Percentiles rank a stretch among this genome's conserved stretches.
Conservation (phyloP, 2,329 filamentous ascomycete genomes). For the Metarhizium anisopliae region DNA sequence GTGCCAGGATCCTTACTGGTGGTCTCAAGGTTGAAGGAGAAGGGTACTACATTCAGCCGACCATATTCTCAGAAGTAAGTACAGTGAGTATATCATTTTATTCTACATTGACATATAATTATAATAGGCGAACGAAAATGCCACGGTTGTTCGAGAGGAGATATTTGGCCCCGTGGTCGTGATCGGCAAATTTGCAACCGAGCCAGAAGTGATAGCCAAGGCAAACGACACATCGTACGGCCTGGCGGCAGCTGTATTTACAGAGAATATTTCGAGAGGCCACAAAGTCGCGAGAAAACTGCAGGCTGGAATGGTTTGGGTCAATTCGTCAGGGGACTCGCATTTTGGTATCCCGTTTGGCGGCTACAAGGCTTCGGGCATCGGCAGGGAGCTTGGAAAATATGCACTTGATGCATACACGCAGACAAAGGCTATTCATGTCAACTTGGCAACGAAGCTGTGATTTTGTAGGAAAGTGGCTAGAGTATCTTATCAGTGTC, state of each 20-base stretch:
- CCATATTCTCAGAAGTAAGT: conserved; percentile 33
- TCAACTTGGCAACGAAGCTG: conserved; percentile 23
- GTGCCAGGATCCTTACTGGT: conserved; percentile 49
- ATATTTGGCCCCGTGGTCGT: conserved; percentile 37
- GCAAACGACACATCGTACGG: conserved; percentile 50
- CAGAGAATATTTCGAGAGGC: conserved; percentile 41
- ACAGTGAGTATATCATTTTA: too few relatives aligned
- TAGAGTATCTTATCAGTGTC: too few relatives aligned
- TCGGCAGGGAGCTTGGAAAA: conserved; percentile 32
- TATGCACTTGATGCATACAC: conserved; percentile 34
- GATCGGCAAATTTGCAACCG: conserved; percentile 31
- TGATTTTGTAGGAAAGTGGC: conserved; percentile 7
- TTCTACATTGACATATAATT: neutral
- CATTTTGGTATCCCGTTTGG: conserved; percentile 36
- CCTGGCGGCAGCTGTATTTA: conserved; percentile 54
- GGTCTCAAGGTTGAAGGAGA: conserved; percentile 25
- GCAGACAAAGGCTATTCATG: conserved; percentile 31
- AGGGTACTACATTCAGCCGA: conserved; percentile 38
- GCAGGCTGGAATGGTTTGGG: conserved; percentile 50
- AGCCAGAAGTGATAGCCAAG: conserved; percentile 30
- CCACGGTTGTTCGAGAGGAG: conserved; percentile 31
- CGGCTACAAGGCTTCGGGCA: conserved; percentile 37
- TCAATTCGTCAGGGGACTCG: conserved; percentile 38
- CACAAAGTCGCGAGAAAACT: conserved; percentile 45
- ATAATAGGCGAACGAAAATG: neutral